Conservation (phyloP, 2,329 filamentous ascomycete genomes). For the Chalaropsis thielavioides region DNA sequence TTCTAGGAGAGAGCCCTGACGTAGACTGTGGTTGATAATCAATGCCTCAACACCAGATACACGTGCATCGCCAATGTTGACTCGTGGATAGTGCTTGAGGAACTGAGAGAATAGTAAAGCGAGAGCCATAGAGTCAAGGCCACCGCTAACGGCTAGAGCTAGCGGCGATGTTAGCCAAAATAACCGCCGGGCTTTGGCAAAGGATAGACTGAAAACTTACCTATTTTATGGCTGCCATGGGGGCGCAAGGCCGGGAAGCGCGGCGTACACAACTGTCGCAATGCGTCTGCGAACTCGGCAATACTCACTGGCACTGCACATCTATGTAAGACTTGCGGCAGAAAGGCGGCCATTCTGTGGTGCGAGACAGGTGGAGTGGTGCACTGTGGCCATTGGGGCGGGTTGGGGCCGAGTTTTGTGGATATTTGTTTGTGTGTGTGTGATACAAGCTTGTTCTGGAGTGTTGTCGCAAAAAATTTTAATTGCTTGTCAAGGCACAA, state of each 20-base stretch:
- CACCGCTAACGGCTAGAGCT: conserved; percentile 78
- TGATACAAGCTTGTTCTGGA: too few relatives aligned
- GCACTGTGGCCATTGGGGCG: not conserved
- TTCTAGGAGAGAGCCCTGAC: conserved; percentile 38
- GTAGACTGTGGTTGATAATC: conserved; percentile 44
- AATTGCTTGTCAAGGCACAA: too few relatives aligned
- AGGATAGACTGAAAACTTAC: not conserved
- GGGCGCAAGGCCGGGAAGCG: not conserved
- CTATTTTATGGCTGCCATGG: not conserved
- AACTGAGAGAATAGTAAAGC: conserved; percentile 53
- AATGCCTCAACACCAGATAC: conserved; percentile 30
- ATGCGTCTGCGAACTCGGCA: conserved; percentile 5
- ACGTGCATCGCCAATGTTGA: conserved; percentile 34
- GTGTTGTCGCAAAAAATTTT: too few relatives aligned
- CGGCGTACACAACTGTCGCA: not conserved
- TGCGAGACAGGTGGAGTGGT: not conserved
- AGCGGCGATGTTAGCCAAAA: not conserved
- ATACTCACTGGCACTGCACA: not conserved
- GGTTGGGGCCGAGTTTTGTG: not conserved
- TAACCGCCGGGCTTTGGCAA: not conserved
- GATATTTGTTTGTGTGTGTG: too few relatives aligned
- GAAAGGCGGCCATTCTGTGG: not conserved
- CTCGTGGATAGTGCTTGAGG: conserved; percentile 23
- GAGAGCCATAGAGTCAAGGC: conserved; percentile 95
- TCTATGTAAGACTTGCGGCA: not conserved